Conservation (phyloP, 2,329 filamentous ascomycete genomes). For the Neophaeococcomyces aloes region DNA sequence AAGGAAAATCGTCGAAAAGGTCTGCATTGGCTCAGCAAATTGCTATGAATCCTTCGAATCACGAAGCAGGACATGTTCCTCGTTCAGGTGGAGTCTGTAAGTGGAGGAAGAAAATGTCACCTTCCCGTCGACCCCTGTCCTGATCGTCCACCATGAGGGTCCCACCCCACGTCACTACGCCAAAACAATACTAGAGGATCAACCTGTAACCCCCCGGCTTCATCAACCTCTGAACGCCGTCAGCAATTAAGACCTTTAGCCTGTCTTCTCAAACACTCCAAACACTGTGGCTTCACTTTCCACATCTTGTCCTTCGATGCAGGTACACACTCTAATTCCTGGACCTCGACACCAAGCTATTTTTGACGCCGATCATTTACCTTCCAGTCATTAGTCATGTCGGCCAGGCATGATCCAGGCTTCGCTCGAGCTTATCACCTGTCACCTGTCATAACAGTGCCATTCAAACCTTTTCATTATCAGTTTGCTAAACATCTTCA, state of each 20-base stretch:
- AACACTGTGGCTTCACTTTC: not conserved
- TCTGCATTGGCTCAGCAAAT: too few relatives aligned
- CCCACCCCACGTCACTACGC: too few relatives aligned
- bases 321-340: not conserved
- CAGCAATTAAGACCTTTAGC: not conserved
- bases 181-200: not conserved
- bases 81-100: too few relatives aligned
- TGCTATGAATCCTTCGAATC: too few relatives aligned
- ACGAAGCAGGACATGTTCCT: too few relatives aligned
- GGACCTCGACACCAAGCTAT: not conserved
- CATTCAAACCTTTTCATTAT: not conserved
- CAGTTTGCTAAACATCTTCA: not conserved
- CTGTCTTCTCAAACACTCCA: not conserved
- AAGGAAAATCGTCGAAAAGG: too few relatives aligned
- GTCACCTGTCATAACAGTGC: not conserved
- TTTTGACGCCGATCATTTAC: not conserved
- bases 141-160: too few relatives aligned
- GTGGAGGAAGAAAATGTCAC: too few relatives aligned
- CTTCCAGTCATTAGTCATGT: not conserved
- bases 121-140: too few relatives aligned
- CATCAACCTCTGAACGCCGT: not conserved
- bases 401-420: not conserved
- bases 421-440: not conserved
- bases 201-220: not conserved
- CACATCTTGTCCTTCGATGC: constrained; percentile 5